Base-by-base conservation (phyloP, 345 rosid species). In the Eucalyptus fibrosa region DNA sequence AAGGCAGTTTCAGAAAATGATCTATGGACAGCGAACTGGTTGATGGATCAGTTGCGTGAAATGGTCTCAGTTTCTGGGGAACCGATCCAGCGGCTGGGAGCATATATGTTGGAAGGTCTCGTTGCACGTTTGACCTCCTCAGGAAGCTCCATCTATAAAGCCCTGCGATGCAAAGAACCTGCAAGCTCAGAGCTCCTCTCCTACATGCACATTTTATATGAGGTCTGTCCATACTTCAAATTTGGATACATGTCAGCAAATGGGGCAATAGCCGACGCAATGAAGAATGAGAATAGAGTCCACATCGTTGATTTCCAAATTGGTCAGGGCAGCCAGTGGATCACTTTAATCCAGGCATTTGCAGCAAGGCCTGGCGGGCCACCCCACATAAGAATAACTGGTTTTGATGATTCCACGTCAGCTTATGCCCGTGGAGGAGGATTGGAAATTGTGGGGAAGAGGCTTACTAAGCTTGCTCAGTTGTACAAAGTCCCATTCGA, bases 241-340 rank as follows among this genome's bases (percentile, higher is more conserved):
- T 97, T 97, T 40, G 99, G 99, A 3, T 97, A 96, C 94, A 96
- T 97, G 97, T 96, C 99, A 47, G 99, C 98, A 10, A 97, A 96
- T 89, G 99, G 99, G 85, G 99, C 99, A 4, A 95, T 97, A 44
- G 99, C 99, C 23, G 99, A 96, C 92, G 99, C 99, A 91, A 96
- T 96, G 98, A 97, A 96, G 92, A 94, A 95, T 87, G 99, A 96
- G 88, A 92, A 94, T 86, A 91, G 92, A 90, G 97, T 97, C 72
- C 99, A 97, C 90, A 97, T 97, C 50, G 92, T 97, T 44, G 99
- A 97, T 89, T 97, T 97, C 93, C 99, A 96, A 88, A 96, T 97
- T 86, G 96, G 91, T 87, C 98, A 96, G 93, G 99, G 99, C 87
- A 95, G 94, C 90, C 99, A 97, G 87, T 97, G 99, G 99, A 49